Evolutionary conservation across 2,329 filamentous ascomycete genomes (phyloP), one percentile per base, ranked within the genome.

Genomic region (Nemania serpens): DNA sequence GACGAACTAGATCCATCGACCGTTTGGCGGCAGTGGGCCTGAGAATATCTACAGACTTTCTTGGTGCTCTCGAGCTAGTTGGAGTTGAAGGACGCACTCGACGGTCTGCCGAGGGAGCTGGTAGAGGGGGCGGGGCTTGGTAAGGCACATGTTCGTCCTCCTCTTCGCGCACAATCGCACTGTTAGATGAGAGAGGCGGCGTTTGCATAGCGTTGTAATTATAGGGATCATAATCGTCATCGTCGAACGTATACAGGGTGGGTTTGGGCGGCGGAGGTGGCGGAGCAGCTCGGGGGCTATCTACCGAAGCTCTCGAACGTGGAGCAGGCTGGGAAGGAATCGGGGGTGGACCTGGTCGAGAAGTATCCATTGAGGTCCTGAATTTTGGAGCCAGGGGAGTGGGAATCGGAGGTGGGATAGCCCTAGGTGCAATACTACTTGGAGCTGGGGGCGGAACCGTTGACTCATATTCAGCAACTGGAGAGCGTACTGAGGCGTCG

Each of bases 1-100:
- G 88, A 48, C 94, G 86, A 41, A 84, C 76, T 58, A 90, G 80
- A 67, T 99, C 95, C 75, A 91, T 86, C 2, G 93, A 97, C 41
- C 84, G 76, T 47, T 83, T 77, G 13, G 71, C 75, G n/a, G 74
- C 73, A 12, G 81, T 76, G 39, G 71, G 76, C 61, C 89, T 82
- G 37, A 82, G 78, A 12, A 88, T 77, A 69, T 95, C 91, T 53
- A 88, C 69, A 12, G 89, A 92, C 71, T 85, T 84, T 50, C 87
- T 82, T 65, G 76, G 73, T 66, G 75, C 69, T 70, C 77, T 73
- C 69, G 76, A 68, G 64, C 75, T 64, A 36, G 74, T 72, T 20
- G 75, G 74, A 33, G 77, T 69, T 7, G 77, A 74, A 13, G 80
- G 77, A 20, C 81, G 77, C 3, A 75, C 74, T 55, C 82, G 80